These are phyloP conservation scores for Botrytis sinoallii DNA, from an alignment of 2,329 filamentous ascomycete genomes.

Conservation along the genomic window DNA sequence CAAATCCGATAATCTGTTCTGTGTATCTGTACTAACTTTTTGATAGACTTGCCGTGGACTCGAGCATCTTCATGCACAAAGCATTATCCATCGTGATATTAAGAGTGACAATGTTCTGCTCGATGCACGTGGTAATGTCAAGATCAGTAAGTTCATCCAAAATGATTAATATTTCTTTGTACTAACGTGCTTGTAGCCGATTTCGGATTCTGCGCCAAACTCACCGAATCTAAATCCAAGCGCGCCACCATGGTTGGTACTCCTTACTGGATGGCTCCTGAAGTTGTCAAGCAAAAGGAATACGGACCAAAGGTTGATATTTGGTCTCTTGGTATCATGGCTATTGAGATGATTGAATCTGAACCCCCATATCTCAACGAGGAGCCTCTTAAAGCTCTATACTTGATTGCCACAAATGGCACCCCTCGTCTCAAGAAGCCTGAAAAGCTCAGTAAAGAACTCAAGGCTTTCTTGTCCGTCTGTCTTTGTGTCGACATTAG, in stretches of 20 bases:
- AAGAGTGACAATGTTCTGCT: conserved; percentile 98
- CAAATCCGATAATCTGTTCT: not conserved
- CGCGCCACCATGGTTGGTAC: conserved; percentile 98
- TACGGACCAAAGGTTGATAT: conserved; percentile 98
- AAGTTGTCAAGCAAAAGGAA: conserved; percentile 95
- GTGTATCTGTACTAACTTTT: conserved; percentile 20
- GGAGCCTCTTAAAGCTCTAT: conserved; percentile 86
- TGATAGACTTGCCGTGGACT: conserved; percentile 87
- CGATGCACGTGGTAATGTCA: conserved; percentile 92
- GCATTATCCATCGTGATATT: conserved; percentile 98
- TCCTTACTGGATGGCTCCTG: conserved; percentile 99
- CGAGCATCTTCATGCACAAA: conserved; percentile 90
- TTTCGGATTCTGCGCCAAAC: conserved; percentile 97
- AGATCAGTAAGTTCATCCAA: conserved; percentile 69
- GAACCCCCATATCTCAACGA: conserved; percentile 97
- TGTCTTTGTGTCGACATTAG: conserved; percentile 97
- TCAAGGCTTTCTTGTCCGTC: conserved; percentile 94
- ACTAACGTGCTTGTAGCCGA: conserved; percentile 62
- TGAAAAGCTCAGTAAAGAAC: conserved; percentile 94
- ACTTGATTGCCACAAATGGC: conserved; percentile 94
- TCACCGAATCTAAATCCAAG: conserved; percentile 96
- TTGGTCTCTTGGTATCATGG: conserved; percentile 98
- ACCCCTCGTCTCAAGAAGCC: conserved; percentile 97
- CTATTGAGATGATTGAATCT: conserved; percentile 99
- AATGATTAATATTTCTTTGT: not conserved